Percentiles rank a stretch among this genome's conserved stretches.
Evolutionary conservation across 129 eudicot genomes (phyloP).

Genomic region (Lonicera japonica): DNA sequence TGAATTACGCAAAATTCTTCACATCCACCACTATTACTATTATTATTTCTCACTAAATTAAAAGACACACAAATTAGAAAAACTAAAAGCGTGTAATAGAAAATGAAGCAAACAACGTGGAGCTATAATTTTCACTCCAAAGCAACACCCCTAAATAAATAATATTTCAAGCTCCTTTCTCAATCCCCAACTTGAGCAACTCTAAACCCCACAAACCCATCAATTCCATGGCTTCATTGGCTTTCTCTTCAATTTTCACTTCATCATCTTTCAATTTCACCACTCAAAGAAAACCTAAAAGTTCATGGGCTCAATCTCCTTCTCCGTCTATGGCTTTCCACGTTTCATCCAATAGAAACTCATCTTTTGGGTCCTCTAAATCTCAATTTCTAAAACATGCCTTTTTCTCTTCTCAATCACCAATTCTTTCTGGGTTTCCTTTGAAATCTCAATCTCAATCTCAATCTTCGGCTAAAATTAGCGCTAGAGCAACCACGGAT

Average conservation of each 20-base stretch:
- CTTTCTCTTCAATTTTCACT: slow-evolving; percentile 28
- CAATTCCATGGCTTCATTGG: slow-evolving; percentile 28
- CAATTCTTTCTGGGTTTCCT: slow-evolving; percentile 26
- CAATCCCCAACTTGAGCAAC: background rate
- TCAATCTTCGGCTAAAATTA: slow-evolving; percentile 28
- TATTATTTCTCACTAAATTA: too few relatives aligned
- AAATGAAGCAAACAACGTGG: slow-evolving; percentile 17
- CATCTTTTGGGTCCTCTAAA: slow-evolving; percentile 36
- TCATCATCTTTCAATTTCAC: slow-evolving; percentile 3
- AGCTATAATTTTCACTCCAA: slow-evolving; percentile 10
- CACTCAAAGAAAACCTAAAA: slow-evolving; percentile 1
- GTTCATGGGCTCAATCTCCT: background rate
- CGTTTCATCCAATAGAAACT: slow-evolving; percentile 9
- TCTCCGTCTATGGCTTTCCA: slow-evolving; percentile 19
- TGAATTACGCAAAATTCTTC: too few relatives aligned
- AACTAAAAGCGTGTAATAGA: background rate
- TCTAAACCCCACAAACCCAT: too few relatives aligned
- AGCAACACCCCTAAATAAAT: background rate
- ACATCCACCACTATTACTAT: too few relatives aligned
- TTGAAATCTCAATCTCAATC: slow-evolving; percentile 29
- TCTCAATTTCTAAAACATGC: slow-evolving; percentile 49
- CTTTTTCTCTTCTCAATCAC: slow-evolving; percentile 39
- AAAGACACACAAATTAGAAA: too few relatives aligned
- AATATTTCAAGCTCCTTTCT: background rate
- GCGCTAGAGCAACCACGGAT: slow-evolving; percentile 67